These are phyloP conservation scores for Monosporascus cannonballus DNA, from an alignment of 2,329 filamentous ascomycete genomes.

Conservation along the genomic window DNA sequence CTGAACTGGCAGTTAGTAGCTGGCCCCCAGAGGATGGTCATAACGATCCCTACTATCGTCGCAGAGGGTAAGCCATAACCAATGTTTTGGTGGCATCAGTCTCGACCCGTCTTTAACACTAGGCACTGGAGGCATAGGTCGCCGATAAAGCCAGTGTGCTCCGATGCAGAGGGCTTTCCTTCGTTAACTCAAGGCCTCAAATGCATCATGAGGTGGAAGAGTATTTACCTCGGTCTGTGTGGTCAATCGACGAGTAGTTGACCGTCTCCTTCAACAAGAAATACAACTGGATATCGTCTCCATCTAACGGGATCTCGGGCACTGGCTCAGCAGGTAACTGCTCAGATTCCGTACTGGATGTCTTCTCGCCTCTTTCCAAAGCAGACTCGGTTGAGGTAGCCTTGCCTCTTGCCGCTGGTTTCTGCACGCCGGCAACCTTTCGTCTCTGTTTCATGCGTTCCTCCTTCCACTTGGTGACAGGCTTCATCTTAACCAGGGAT, in stretches of 20 bases:
- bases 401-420: neutral
- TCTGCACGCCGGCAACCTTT: neutral
- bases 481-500: slow-evolving; percentile 45
- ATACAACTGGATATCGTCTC: slow-evolving; percentile 30
- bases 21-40: slow-evolving; percentile 1
- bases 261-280: slow-evolving; percentile 63
- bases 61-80: slow-evolving; percentile 67
- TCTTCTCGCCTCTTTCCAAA: neutral
- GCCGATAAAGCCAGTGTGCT: slow-evolving; percentile 56
- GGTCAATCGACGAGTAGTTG: slow-evolving; percentile 69
- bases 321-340: neutral
- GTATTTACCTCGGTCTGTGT: slow-evolving; percentile 54
- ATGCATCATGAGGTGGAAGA: neutral
- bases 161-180: slow-evolving; percentile 59
- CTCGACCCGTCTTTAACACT: slow-evolving; percentile 16
- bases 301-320: neutral
- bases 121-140: slow-evolving; percentile 15
- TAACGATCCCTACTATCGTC: slow-evolving; percentile 46
- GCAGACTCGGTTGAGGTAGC: neutral
- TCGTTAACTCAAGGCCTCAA: slow-evolving; percentile 11
- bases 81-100: slow-evolving; percentile 40
- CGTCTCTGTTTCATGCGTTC: neutral
- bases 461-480: slow-evolving; percentile 4
- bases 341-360: neutral
- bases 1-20: slow-evolving; percentile 27